Evolutionary conservation across 345 rosid species (phyloP), one percentile per base, ranked within the genome.

Genomic region (Boechera divaricarpa): DNA sequence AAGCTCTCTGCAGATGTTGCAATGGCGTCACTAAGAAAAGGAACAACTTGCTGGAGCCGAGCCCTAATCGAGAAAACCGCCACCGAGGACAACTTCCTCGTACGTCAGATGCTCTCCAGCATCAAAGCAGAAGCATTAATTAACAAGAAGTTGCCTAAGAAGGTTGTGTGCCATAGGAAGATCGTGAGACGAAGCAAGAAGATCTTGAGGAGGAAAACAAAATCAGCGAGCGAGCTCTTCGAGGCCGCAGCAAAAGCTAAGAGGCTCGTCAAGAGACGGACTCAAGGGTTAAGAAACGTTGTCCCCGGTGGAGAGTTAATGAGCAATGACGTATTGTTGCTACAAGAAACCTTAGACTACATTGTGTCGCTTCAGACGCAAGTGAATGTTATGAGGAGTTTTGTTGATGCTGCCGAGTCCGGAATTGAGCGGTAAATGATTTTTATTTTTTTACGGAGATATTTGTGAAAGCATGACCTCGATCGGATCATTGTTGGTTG

Each of bases 321-420:
- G 52, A 86, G 82, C 89, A 90, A 90, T 77, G 88, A 86, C n/a
- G 60, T 80, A 5, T 85, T 87, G 54, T 79, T 93, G 83, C 77
- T 93, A 66, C 82, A 76, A 83, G 98, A 91, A 91, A 86, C 97
- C 80, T 89, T 93, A 83, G 98, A 93, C 69, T 93, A 93, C 75
- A 85, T 91, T 44, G 49, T 85, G 28, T 87, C 88, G 31, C 94
- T 93, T 66, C 87, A 79, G 71, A 88, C 94, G 73, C 98, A 91
- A 72, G 92, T 93, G 72, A 94, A 85, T 81, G 92, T 85, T 64
- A 93, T 93, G 97, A 81, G 83, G 69, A 81, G 74, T 63, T 77
- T 89, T 59, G 90, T 83, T 73, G 74, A 70, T 58, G 85, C 82
- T 70, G 53, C 69, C 52, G 80, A 79, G 79, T 53, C 82, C 13